phyloP scores from a whole-genome alignment of 352 stramenopile genomes.

The Bremia lactucae region DNA sequence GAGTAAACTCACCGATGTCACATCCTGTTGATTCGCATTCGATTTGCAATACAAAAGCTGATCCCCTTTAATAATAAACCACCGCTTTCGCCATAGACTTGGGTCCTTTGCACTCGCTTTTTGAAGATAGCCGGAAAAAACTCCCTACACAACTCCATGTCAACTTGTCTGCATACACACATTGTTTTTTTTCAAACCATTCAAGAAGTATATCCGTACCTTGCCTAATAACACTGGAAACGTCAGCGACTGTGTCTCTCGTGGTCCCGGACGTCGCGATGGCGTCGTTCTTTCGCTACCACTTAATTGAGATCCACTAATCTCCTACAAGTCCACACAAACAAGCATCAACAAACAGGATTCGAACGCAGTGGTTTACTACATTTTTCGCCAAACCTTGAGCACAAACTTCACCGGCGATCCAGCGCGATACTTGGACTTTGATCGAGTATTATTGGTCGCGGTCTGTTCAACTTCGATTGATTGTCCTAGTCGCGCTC shows the following conservation, averaged over 20 bases:
- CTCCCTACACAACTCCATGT: constrained; percentile 25
- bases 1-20: constrained; percentile 71
- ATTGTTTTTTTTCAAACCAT: no score
- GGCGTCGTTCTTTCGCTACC: constrained; percentile 36
- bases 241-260: constrained; percentile 38
- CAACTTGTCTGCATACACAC: not conserved
- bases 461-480: constrained; percentile 42
- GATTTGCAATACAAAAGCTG: constrained; percentile 82
- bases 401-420: constrained; percentile 75
- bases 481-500: constrained; percentile 22
- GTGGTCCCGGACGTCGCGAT: constrained; percentile 11
- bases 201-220: constrained; percentile 16
- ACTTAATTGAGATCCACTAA: constrained; percentile 58
- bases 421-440: constrained; percentile 46
- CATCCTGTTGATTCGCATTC: constrained; percentile 67
- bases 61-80: constrained; percentile 82
- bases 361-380: not conserved
- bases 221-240: constrained; percentile 67
- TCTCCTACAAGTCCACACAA: constrained; percentile 32
- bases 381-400: constrained; percentile 27
- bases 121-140: constrained; percentile 70
- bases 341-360: constrained; percentile 4
- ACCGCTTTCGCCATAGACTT: constrained; percentile 74
- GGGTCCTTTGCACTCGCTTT: constrained; percentile 71
- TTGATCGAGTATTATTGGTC: constrained; percentile 27